Base-by-base conservation (phyloP, 495 filamentous ascomycete genomes). In the Aspergillus nidulans region DNA sequence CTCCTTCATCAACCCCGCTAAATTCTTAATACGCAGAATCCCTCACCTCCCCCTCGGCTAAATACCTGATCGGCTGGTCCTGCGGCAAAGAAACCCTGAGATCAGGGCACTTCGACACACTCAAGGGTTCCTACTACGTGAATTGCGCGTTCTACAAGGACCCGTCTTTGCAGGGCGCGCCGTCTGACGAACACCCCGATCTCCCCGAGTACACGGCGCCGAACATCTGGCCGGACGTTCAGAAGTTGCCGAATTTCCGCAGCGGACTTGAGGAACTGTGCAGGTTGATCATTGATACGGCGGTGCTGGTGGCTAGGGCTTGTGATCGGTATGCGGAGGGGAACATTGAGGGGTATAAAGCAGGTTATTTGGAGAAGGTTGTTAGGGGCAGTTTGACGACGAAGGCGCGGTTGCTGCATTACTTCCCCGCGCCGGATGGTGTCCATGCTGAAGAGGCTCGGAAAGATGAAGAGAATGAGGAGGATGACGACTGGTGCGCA, bases 111-210 rank as follows among this genome's bases (percentile, higher is more conserved):
- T 89, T 91, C 59, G 94, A 99, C 63, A 96, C 88, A 5, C 80
- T 89, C 10, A 99, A 99, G 74, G 94, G 94, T 50, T 95, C 90
- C 16, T 99, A 88, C 78, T 99, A 97, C 68, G 86, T 92, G 66
- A 97, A 97, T 73, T 96, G 91, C 69, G 89, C 89, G 48, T 97
- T 96, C 77, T 92, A 94, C 68, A 83, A 92, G 46, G 81, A 89
- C 57, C 76, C 83, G 2, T 53, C 62, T 2, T 74, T 90, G 5
- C 74, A 83, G 10, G 81, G 80, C 44, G 84, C 85, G 6, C 78
- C 85, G 2, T 72, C 73, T 5, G 72, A 82, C 47, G 82, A 79
- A 57, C 82, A 81, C 58, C 59, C 81, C 2, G 81, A 84, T 52
- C 74, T 86, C 24, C 70, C 81, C 0, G 85, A 85, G 58, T 87